Conservation (phyloP, 1,139 yeast species). For the Pichia sp. region DNA sequence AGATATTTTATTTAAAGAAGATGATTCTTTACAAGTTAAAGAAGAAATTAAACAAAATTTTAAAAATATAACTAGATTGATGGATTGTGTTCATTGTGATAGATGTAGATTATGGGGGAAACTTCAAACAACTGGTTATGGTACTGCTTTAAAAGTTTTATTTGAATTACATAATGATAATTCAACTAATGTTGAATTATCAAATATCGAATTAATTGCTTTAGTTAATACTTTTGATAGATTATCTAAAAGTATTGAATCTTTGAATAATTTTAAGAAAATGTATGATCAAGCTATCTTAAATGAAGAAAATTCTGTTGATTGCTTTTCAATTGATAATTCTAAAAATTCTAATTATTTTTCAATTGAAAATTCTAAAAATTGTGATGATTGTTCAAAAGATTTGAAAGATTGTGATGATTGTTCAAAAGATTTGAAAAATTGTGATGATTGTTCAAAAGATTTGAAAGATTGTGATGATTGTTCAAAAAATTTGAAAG, state of each 20-base stretch:
- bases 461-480: too few species aligned
- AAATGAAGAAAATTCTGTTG: background rate
- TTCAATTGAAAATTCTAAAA: background rate
- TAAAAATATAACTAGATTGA: constrained; percentile 80
- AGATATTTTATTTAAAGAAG: constrained; percentile 44
- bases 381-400: too few species aligned
- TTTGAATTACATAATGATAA: constrained; percentile 60
- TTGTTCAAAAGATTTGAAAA: too few species aligned
- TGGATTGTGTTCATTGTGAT: constrained; percentile 99
- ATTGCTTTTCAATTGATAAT: background rate
- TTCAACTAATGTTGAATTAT: constrained; percentile 41
- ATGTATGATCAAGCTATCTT: constrained; percentile 36
- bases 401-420: too few species aligned
- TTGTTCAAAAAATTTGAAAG: too few species aligned
- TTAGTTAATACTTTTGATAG: constrained; percentile 88
- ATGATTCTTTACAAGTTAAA: constrained; percentile 42
- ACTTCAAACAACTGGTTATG: constrained; percentile 93
- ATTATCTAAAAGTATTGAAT: constrained; percentile 72
- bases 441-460: too few species aligned
- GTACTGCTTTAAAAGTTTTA: constrained; percentile 84
- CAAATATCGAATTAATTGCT: constrained; percentile 85
- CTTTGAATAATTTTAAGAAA: constrained; percentile 63
- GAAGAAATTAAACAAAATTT: constrained; percentile 81
- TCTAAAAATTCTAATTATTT: too few species aligned
- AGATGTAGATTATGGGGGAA: constrained; percentile 98